Conservation (phyloP, 805 yeast genomes). For the Pichia gijzeniarum region DNA sequence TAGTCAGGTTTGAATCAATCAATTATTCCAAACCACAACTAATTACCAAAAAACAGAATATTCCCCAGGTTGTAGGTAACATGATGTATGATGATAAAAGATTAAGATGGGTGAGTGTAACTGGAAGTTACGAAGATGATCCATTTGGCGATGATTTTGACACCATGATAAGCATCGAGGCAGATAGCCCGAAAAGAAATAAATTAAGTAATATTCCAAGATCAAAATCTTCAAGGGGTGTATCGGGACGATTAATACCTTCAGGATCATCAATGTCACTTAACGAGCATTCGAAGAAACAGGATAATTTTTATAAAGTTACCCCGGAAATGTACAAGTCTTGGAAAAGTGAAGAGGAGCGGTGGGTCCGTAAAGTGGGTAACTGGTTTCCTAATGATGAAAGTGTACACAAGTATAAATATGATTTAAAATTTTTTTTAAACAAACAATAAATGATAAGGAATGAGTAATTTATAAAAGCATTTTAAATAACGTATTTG, state of each 20-base stretch:
- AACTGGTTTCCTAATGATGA: conserved; percentile 31
- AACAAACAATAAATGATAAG: conserved; percentile 18
- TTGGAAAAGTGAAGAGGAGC: conserved; percentile 29
- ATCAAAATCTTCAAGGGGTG: conserved; percentile 1
- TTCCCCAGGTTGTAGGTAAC: conserved; percentile 39
- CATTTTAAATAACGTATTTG: not conserved
- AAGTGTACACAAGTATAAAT: conserved; percentile 23
- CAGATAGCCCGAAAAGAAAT: too few species aligned
- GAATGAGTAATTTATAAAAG: not conserved
- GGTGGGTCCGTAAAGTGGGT: conserved; percentile 32
- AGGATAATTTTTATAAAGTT: conserved; percentile 19
- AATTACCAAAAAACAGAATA: conserved; percentile 1
- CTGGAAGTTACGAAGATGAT: conserved; percentile 35
- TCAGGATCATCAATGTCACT: conserved; percentile 13
- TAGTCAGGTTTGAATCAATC: conserved; percentile 41
- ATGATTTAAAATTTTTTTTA: conserved; percentile 27
- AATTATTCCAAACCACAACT: conserved; percentile 28
- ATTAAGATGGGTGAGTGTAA: conserved; percentile 51
- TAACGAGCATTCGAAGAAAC: conserved; percentile 4
- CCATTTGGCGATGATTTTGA: conserved; percentile 50
- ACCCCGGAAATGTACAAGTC: conserved; percentile 22
- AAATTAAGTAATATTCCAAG: not conserved
- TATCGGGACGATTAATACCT: conserved; percentile 9
- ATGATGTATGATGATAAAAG: conserved; percentile 57
- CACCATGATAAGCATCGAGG: conserved; percentile 12